Evolutionary conservation across 768 basidiomycete species (phyloP).

Genomic region (Lactifluus rugatus): DNA sequence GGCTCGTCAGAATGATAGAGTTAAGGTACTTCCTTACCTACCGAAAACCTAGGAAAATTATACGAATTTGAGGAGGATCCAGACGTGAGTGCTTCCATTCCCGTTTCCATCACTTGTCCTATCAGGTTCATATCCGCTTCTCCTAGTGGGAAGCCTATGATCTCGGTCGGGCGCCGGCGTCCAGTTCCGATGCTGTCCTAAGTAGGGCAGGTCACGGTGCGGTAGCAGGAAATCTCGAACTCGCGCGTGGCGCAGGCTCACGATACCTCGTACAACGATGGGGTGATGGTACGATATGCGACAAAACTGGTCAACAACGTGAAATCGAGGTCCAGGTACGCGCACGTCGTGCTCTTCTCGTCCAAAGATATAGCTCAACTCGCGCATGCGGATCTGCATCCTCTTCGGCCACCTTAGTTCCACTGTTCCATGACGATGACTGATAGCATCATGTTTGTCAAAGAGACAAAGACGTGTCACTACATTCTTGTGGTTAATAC

Average conservation of each 20-base stretch:
- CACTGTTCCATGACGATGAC: conserved; percentile 94
- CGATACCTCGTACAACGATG: conserved; percentile 89
- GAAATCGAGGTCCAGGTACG: conserved; percentile 92
- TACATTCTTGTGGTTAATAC: conserved; percentile 94
- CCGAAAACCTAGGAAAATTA: conserved; percentile 37
- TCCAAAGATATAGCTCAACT: not conserved
- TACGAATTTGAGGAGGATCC: conserved; percentile 81
- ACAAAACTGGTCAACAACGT: conserved; percentile 79
- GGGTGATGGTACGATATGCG: conserved; percentile 87
- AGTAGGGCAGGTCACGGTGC: conserved; percentile 56
- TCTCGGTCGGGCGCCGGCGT: conserved; percentile 57
- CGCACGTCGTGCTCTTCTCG: conserved; percentile 10
- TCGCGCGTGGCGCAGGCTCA: conserved; percentile 70
- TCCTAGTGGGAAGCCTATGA: conserved; percentile 68
- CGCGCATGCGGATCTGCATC: conserved; percentile 14
- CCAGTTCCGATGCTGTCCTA: conserved; percentile 50
- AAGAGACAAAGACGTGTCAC: conserved; percentile 88
- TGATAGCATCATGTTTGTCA: conserved; percentile 83
- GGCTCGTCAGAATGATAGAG: conserved; percentile 20
- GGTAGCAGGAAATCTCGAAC: conserved; percentile 61
- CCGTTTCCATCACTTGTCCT: conserved; percentile 15
- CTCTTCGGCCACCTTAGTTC: conserved; percentile 41
- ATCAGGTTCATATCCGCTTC: conserved; percentile 20
- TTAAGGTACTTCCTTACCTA: not conserved
- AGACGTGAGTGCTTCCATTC: conserved; percentile 41